Percentiles rank a stretch among this genome's conserved stretches.
phyloP scores from a whole-genome alignment of 345 rosid genomes.

The Eucalyptus cladocalyx region DNA sequence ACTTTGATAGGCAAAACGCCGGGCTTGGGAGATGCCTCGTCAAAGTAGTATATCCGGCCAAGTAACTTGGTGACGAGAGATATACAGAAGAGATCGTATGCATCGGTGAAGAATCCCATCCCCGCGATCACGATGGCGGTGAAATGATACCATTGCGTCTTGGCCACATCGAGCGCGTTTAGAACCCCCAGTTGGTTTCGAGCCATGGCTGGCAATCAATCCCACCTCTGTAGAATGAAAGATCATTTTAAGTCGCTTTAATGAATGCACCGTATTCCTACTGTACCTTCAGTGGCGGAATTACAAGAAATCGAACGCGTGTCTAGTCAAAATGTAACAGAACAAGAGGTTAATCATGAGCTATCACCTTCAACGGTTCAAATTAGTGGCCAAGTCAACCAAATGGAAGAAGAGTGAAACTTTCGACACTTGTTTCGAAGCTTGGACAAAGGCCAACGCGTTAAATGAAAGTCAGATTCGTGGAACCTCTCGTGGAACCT shows the following conservation, averaged over 20 bases:
- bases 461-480: neutral
- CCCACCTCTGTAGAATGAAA: neutral
- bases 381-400: neutral
- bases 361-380: neutral
- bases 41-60: conserved; percentile 55
- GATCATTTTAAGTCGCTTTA: neutral
- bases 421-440: neutral
- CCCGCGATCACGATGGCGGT: conserved; percentile 69
- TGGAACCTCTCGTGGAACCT: neutral
- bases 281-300: neutral
- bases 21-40: conserved; percentile 21
- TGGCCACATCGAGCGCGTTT: conserved; percentile 52
- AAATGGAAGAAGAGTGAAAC: neutral
- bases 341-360: neutral
- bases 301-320: neutral
- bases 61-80: conserved; percentile 71
- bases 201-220: conserved; percentile 14
- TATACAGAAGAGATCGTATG: conserved; percentile 74
- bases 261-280: neutral
- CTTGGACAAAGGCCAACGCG: neutral
- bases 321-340: neutral
- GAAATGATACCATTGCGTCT: conserved; percentile 51
- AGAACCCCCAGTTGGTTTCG: conserved; percentile 30
- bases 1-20: conserved; percentile 45
- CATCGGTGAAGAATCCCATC: conserved; percentile 85